phyloP scores from a whole-genome alignment of 169 alveolate genomes.

The Plasmodium cynomolgi region DNA sequence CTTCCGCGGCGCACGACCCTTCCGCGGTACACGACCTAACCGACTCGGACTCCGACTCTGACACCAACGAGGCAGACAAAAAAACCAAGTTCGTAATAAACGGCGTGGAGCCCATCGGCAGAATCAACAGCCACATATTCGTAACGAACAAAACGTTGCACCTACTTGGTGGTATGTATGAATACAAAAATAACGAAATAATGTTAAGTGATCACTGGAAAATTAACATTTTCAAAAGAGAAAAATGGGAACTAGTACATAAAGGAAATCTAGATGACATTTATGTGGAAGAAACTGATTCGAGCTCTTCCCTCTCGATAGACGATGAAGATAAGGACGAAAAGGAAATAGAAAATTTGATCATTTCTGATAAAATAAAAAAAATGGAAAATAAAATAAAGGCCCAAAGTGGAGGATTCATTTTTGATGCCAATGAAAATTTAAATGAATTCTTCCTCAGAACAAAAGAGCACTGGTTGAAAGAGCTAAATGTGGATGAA shows the following conservation, averaged over 20 bases:
- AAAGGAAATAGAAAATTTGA: slow-evolving; percentile 42
- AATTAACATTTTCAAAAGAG: slow-evolving; percentile 80
- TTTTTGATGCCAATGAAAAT: slow-evolving; percentile 78
- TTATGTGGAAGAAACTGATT: slow-evolving; percentile 74
- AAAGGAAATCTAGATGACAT: slow-evolving; percentile 80
- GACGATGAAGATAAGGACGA: slow-evolving; percentile 75
- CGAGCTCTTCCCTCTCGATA: slow-evolving; percentile 63
- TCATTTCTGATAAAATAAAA: slow-evolving; percentile 60
- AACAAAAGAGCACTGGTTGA: slow-evolving; percentile 84
- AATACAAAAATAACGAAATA: slow-evolving; percentile 80
- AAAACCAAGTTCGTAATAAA: slow-evolving; percentile 47
- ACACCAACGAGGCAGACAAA: slow-evolving; percentile 17
- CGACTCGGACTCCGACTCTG: slow-evolving; percentile 50
- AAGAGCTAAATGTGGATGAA: slow-evolving; percentile 31
- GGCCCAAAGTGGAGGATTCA: slow-evolving; percentile 2
- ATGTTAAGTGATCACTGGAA: slow-evolving; percentile 87
- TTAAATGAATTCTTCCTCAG: slow-evolving; percentile 84
- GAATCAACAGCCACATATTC: slow-evolving; percentile 81
- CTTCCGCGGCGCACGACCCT: slow-evolving; percentile 2
- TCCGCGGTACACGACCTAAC: slow-evolving; percentile 17
- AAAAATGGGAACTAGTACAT: slow-evolving; percentile 83
- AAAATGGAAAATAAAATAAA: slow-evolving; percentile 70
- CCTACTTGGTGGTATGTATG: slow-evolving; percentile 86
- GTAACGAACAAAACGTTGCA: slow-evolving; percentile 76
- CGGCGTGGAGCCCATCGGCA: slow-evolving; percentile 66